A percentile compares a stretch with the other conserved stretches of the same genome.
Evolutionary conservation across 192 early-diverging fungal genomes (phyloP).

Genomic region (Dimargaris cristalligena): DNA sequence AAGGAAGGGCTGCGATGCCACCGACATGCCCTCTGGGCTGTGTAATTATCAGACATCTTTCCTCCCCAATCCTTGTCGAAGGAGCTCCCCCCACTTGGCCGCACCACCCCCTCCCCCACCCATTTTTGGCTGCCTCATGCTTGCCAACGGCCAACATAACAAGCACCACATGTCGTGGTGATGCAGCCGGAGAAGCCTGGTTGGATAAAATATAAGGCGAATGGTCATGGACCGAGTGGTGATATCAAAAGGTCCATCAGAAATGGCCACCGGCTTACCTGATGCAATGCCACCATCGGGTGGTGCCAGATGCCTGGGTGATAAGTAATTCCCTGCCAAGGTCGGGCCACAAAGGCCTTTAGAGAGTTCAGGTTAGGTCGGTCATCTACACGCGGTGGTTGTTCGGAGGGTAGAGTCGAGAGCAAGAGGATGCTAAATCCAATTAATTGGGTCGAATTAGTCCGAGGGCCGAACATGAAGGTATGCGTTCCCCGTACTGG

Average conservation of each 20-base stretch:
- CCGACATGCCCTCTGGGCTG: no score
- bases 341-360: conserved; percentile 50
- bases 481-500: no score
- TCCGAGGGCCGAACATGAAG: neutral
- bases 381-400: conserved; percentile 24
- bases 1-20: no score
- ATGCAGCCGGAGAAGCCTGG: neutral
- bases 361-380: conserved; percentile 55
- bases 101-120: neutral
- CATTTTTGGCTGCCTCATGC: neutral
- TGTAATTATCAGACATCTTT: no score
- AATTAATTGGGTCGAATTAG: neutral
- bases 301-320: conserved; percentile 73
- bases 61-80: no score
- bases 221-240: neutral
- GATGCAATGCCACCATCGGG: conserved; percentile 63
- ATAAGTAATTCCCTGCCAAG: conserved; percentile 70
- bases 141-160: neutral
- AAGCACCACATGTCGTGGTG: neutral
- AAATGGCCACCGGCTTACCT: conserved; percentile 10
- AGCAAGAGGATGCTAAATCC: neutral
- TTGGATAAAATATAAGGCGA: neutral
- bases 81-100: neutral
- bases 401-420: neutral
- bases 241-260: neutral